Conservation (phyloP, 805 yeast genomes). For the Cyberlindnera sargentensis region DNA sequence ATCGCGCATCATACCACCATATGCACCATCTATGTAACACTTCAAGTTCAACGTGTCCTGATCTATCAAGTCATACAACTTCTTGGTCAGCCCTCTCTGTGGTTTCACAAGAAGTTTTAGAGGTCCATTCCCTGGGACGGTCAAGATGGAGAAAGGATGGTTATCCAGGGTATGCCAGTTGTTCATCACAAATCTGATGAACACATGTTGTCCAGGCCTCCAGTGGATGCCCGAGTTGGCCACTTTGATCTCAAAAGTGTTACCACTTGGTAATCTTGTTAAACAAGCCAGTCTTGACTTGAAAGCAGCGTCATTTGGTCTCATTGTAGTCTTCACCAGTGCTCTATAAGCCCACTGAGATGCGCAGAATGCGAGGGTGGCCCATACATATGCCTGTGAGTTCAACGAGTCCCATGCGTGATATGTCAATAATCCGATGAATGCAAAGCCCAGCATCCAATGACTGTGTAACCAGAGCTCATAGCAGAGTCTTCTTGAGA, state of each 20-base stretch:
- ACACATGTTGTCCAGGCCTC: slow-evolving; percentile 52
- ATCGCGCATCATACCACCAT: slow-evolving; percentile 46
- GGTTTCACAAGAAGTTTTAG: slow-evolving; percentile 40
- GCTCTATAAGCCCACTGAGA: slow-evolving; percentile 41
- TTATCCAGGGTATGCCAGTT: slow-evolving; percentile 40
- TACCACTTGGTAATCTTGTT: slow-evolving; percentile 17
- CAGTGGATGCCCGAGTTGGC: slow-evolving; percentile 26
- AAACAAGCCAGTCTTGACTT: slow-evolving; percentile 31
- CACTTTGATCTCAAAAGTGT: slow-evolving; percentile 31
- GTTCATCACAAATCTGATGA: slow-evolving; percentile 34
- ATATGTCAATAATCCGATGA: slow-evolving; percentile 38
- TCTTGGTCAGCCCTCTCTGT: slow-evolving; percentile 39
- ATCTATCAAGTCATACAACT: slow-evolving; percentile 25
- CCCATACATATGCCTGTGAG: slow-evolving; percentile 39
- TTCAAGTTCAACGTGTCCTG: slow-evolving; percentile 21
- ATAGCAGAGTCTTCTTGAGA: slow-evolving; percentile 34
- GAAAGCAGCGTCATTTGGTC: slow-evolving; percentile 35
- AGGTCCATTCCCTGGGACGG: slow-evolving; percentile 23
- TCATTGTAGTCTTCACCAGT: slow-evolving; percentile 37
- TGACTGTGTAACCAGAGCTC: slow-evolving; percentile 46
- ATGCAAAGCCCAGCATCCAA: slow-evolving; percentile 46
- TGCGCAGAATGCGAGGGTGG: slow-evolving; percentile 45
- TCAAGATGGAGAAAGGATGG: slow-evolving; percentile 50
- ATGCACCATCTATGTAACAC: slow-evolving; percentile 49
- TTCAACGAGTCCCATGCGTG: slow-evolving; percentile 33